Conservation (phyloP, 1,284 basidiomycete species). For the Coniferiporia weirii region DNA sequence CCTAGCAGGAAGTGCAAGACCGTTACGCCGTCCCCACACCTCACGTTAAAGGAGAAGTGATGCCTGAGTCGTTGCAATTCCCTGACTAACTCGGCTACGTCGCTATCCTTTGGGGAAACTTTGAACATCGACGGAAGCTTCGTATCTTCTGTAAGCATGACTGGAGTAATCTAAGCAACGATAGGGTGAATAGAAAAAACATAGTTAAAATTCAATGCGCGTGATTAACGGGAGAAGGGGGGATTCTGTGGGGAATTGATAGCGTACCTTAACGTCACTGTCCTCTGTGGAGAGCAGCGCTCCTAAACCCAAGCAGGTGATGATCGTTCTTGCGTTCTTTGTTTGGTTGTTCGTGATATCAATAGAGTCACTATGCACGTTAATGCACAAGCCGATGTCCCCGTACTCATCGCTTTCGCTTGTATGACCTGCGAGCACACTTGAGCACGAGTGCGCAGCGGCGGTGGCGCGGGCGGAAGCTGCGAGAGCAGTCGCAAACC, state of each 20-base stretch:
- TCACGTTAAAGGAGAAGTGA: conserved; percentile 7
- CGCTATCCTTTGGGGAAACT: neutral
- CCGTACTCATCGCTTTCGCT: conserved; percentile 53
- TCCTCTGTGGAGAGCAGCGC: conserved; percentile 5
- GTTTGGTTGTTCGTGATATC: neutral
- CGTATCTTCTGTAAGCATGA: neutral
- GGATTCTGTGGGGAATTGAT: neutral
- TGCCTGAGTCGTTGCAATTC: neutral
- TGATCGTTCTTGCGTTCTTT: conserved; percentile 2
- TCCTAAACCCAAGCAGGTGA: conserved; percentile 11
- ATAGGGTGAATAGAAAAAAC: too few relatives aligned
- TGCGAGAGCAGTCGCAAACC: conserved; percentile 27
- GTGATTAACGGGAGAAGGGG: neutral
- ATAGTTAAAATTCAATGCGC: neutral
- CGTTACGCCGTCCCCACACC: neutral
- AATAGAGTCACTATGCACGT: conserved; percentile 20
- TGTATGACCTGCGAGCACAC: conserved; percentile 45
- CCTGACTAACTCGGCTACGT: neutral
- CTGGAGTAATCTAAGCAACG: neutral
- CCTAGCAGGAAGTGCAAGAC: conserved; percentile 13
- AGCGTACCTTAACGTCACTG: neutral
- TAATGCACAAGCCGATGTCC: conserved; percentile 48
- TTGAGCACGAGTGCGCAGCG: conserved; percentile 37
- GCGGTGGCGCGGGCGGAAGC: conserved; percentile 36
- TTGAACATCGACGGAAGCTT: neutral